Base-by-base conservation (phyloP, 2,329 filamentous ascomycete species). In the Hypoxylon sp. region DNA sequence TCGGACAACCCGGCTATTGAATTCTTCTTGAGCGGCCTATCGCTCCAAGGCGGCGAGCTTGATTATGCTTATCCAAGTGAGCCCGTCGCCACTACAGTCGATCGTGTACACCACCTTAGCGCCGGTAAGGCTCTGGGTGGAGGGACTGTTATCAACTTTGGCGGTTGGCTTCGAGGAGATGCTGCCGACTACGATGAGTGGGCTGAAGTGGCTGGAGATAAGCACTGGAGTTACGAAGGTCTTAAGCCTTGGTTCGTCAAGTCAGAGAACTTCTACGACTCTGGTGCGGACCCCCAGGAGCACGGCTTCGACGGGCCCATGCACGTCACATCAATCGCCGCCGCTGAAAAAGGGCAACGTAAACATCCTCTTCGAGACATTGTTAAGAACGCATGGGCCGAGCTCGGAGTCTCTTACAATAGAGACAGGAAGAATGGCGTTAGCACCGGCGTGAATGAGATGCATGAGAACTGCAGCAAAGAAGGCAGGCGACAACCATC, bases 171-270 rank as follows among this genome's bases (percentile, higher is more conserved):
- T 6, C 75, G 70, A 11, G 76, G 62, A 11, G 73, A 75, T 42
- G 69, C 72, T 6, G 66, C 73, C 13, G 75, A 77, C 35, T 77
- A 78, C 27, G 69, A 77, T 14, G 64, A 71, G 22, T 76, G 69
- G 72, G 74, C 70, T 2, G 60, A 74, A 27, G 17, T 56, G 6
- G 71, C 64, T 10, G 64, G 65, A 13, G 71, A 74, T 42, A 54
- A 70, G 8, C 72, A 73, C 2, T 88, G 85, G 79, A 81, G 79
- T 65, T 85, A 83, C 61, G 75, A 83, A 3, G 79, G 79, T 8
- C 79, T 86, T 31, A 77, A 83, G 14, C 82, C 82, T 1, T 88
- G 83, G 74, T 81, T 85, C 61, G 76, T 76, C 40, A 84, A 81
- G 64, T 71, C 78, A 0, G 83, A 85, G 66, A 65, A 63, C 6